phyloP scores from a whole-genome alignment of 2,329 filamentous ascomycete genomes.

The Venturia nashicola region DNA sequence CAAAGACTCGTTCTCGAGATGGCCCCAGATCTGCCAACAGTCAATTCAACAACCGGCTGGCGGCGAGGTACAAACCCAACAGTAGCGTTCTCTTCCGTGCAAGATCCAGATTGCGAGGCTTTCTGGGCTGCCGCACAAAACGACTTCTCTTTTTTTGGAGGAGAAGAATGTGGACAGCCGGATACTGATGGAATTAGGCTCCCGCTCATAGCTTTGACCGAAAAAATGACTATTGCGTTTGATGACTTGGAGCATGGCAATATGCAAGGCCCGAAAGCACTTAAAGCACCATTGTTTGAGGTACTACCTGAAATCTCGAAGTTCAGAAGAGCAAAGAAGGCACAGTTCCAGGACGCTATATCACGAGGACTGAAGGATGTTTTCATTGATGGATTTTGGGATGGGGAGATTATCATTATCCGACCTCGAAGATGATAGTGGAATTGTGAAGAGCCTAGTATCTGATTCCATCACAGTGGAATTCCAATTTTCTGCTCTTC shows the following conservation, averaged over 20 bases:
- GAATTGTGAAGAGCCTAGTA: background rate
- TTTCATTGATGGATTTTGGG: constrained; percentile 45
- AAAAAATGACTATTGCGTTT: constrained; percentile 30
- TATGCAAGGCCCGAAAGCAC: constrained; percentile 9
- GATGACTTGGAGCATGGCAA: background rate
- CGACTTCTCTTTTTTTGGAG: constrained; percentile 47
- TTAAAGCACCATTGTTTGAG: constrained; percentile 22
- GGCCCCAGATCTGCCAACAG: constrained; percentile 17
- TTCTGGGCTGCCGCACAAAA: constrained; percentile 46
- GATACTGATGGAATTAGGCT: constrained; percentile 31
- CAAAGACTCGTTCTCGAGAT: constrained; percentile 45
- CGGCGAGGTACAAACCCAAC: constrained; percentile 10
- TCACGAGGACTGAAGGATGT: constrained; percentile 17
- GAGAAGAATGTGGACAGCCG: constrained; percentile 40
- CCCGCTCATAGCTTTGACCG: constrained; percentile 28
- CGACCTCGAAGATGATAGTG: constrained; percentile 19
- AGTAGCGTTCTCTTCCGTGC: constrained; percentile 41
- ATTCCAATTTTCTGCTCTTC: no score
- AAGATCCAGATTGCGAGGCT: constrained; percentile 46
- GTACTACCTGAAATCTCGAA: constrained; percentile 40
- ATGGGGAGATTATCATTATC: constrained; percentile 46
- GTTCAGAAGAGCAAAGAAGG: constrained; percentile 41
- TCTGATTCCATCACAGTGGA: background rate
- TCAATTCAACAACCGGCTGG: background rate
- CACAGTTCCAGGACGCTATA: constrained; percentile 30